Percentiles rank a stretch among this genome's conserved stretches.
These are phyloP conservation scores for Carex myosuroides DNA, from an alignment of 176 grass and related monocot species.

Conservation along the genomic window DNA sequence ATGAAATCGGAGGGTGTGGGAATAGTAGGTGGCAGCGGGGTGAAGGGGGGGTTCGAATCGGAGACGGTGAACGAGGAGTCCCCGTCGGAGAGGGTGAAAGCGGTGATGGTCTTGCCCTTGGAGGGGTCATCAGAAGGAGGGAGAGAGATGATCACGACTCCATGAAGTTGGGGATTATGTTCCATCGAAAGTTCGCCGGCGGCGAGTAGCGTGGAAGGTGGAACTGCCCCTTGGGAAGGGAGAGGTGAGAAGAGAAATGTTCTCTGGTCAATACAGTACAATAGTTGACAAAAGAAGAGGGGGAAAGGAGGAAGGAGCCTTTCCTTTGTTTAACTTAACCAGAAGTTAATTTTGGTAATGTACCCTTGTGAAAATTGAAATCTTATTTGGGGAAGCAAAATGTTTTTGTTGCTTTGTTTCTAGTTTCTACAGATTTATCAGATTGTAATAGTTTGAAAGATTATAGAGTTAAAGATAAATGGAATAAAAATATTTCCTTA, in stretches of 20 bases:
- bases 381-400: neutral
- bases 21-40: neutral
- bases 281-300: neutral
- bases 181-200: neutral
- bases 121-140: conserved; percentile 81
- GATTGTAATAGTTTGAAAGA: no score
- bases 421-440: no score
- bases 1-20: neutral
- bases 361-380: neutral
- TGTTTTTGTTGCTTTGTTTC: neutral
- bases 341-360: neutral
- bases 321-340: neutral
- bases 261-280: neutral
- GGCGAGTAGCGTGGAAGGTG: neutral
- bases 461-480: neutral
- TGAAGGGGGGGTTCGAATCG: conserved; percentile 20
- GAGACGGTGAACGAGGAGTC: conserved; percentile 45
- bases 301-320: neutral
- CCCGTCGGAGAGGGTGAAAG: conserved; percentile 74
- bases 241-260: neutral
- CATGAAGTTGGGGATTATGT: conserved; percentile 45
- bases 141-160: conserved; percentile 92
- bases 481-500: neutral
- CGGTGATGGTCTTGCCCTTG: conserved; percentile 97
- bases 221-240: neutral